Conservation (phyloP, 2,329 filamentous ascomycete species). For the Hypoxylon sp. region DNA sequence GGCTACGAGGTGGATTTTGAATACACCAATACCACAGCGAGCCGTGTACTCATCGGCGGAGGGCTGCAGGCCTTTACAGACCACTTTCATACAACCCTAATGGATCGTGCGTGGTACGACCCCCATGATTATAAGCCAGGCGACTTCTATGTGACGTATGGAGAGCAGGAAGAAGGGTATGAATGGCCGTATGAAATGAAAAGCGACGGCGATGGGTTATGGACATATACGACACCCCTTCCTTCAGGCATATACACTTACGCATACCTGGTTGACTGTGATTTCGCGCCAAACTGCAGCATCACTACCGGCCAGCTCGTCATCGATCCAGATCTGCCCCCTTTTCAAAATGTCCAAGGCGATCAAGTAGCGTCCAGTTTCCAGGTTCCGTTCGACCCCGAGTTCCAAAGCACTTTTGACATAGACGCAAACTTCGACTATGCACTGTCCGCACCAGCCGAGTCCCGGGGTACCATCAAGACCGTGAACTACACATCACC, state of each 20-base stretch:
- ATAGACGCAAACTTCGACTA: constrained; percentile 41
- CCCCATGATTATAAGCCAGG: constrained; percentile 43
- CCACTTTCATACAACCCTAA: constrained; percentile 41
- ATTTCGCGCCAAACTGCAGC: constrained; percentile 39
- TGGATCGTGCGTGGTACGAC: constrained; percentile 37
- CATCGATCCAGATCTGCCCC: constrained; percentile 42
- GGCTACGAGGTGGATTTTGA: constrained; percentile 44
- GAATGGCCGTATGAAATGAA: constrained; percentile 44
- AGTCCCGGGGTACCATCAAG: constrained; percentile 37
- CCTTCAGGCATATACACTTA: constrained; percentile 44
- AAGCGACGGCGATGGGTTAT: constrained; percentile 32
- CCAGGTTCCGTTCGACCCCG: constrained; percentile 42
- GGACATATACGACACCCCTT: constrained; percentile 43
- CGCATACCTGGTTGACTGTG: constrained; percentile 43
- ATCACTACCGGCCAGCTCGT: constrained; percentile 44
- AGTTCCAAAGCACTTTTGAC: constrained; percentile 37
- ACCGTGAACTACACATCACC: constrained; percentile 45
- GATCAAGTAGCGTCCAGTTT: constrained; percentile 43
- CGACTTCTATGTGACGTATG: constrained; percentile 41
- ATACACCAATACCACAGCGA: constrained; percentile 39
- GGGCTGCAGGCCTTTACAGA: constrained; percentile 42
- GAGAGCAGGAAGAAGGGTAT: constrained; percentile 17
- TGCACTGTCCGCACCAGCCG: constrained; percentile 33
- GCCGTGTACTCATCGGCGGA: constrained; percentile 40
- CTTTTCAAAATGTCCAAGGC: constrained; percentile 42